These are phyloP conservation scores for Hypocrella siamensis DNA, from an alignment of 2,329 filamentous ascomycete species.

Conservation along the genomic window DNA sequence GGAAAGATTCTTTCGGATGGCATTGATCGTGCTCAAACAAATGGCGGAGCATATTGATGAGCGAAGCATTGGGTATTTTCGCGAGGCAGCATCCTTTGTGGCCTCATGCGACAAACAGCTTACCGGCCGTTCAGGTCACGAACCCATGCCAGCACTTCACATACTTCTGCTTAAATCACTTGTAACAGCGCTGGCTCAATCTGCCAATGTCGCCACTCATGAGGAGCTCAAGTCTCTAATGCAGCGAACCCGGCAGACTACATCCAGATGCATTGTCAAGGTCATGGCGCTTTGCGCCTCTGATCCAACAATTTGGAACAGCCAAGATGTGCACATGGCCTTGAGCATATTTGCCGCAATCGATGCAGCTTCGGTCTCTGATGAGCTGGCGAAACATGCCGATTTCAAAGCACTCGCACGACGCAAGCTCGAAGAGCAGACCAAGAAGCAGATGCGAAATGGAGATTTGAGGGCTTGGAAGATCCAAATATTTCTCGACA, in stretches of 20 bases:
- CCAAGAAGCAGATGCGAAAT: conserved; percentile 14
- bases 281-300: conserved; percentile 12
- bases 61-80: conserved; percentile 24
- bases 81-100: conserved; percentile 12
- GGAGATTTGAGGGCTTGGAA: conserved; percentile 28
- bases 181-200: conserved; percentile 11
- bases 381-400: conserved; percentile 8
- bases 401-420: conserved; percentile 15
- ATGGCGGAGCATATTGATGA: conserved; percentile 28
- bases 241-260: conserved; percentile 10
- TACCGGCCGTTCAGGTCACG: not conserved
- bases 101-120: conserved; percentile 8
- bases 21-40: conserved; percentile 20
- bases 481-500: conserved; percentile 26
- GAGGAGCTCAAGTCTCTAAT: conserved; percentile 10
- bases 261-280: conserved; percentile 12
- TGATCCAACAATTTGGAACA: conserved; percentile 14
- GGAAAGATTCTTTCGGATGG: conserved; percentile 16
- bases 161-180: conserved; percentile 21
- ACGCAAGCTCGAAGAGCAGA: conserved; percentile 20
- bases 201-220: conserved; percentile 11
- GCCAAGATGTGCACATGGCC: conserved; percentile 8
- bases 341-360: conserved; percentile 17
- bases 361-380: conserved; percentile 13
- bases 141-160: conserved; percentile 13